Evolutionary conservation across 768 basidiomycete species (phyloP).

Genomic region (Botryobasidium botryosum): DNA sequence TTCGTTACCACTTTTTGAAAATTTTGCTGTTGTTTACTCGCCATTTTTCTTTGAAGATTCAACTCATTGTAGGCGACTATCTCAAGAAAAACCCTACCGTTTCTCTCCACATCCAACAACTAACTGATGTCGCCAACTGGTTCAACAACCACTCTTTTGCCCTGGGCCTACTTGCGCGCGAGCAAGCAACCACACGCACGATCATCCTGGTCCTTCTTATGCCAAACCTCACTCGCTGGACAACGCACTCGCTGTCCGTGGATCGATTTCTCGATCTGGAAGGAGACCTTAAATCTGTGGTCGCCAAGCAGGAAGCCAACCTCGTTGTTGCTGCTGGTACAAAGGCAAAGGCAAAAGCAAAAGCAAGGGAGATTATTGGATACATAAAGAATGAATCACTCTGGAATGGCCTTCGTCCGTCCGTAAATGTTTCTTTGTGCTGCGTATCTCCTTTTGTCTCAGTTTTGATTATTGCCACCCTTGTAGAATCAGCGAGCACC

Average conservation of each 20-base stretch:
- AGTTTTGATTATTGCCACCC: background rate
- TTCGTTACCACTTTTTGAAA: background rate
- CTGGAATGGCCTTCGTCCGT: background rate
- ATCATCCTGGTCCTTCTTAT: background rate
- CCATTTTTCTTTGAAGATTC: background rate
- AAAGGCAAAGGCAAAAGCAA: background rate
- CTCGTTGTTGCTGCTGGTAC: background rate
- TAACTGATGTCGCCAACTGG: background rate
- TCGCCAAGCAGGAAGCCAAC: background rate
- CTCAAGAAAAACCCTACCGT: background rate
- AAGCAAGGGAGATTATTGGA: background rate
- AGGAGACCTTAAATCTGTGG: background rate
- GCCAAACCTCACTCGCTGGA: background rate
- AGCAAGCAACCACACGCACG: too few species aligned
- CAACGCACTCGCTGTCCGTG: background rate
- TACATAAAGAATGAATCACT: background rate
- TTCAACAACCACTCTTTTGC: slow-evolving; percentile 1
- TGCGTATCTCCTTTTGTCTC: background rate
- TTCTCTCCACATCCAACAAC: background rate
- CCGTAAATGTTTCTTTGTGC: too few species aligned
- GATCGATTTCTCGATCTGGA: background rate
- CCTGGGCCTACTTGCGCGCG: background rate
- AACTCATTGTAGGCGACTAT: background rate
- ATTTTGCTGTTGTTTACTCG: too few species aligned
- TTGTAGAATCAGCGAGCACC: background rate